Evolutionary conservation across 805 yeast genomes (phyloP).

Genomic region (Nakazawaea wyomingensis): DNA sequence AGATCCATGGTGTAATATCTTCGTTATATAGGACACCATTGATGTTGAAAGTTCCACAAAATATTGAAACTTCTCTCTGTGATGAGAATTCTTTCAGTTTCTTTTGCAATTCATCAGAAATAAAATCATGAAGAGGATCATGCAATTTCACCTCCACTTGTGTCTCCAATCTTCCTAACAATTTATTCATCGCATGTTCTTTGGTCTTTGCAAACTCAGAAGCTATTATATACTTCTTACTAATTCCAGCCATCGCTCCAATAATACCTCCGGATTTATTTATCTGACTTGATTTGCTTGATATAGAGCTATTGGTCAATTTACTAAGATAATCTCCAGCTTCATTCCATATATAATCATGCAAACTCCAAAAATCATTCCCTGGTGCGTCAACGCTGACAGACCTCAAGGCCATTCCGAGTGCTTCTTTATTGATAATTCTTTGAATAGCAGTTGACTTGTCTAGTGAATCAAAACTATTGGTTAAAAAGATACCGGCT

Average conservation of each 20-base stretch:
- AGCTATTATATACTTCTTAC: slow-evolving; percentile 26
- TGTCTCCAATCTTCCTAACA: slow-evolving; percentile 43
- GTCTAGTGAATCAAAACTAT: slow-evolving; percentile 43
- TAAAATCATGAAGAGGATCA: slow-evolving; percentile 53
- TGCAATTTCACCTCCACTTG: slow-evolving; percentile 38
- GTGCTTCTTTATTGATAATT: slow-evolving; percentile 42
- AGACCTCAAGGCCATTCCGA: slow-evolving; percentile 41
- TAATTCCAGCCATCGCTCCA: slow-evolving; percentile 36
- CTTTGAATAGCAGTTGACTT: slow-evolving; percentile 46
- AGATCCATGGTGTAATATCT: slow-evolving; percentile 38
- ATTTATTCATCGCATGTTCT: slow-evolving; percentile 39
- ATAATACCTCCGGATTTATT: slow-evolving; percentile 39
- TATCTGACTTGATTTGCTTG: slow-evolving; percentile 29
- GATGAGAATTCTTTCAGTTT: slow-evolving; percentile 35
- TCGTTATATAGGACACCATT: slow-evolving; percentile 44
- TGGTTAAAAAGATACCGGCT: slow-evolving; percentile 44
- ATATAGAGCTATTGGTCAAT: slow-evolving; percentile 33
- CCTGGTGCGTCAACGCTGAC: slow-evolving; percentile 15
- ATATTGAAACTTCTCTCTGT: slow-evolving; percentile 35
- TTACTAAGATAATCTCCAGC: slow-evolving; percentile 37
- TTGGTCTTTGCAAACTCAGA: slow-evolving; percentile 17
- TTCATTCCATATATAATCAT: slow-evolving; percentile 43
- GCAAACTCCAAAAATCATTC: slow-evolving; percentile 29
- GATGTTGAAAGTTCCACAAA: slow-evolving; percentile 49
- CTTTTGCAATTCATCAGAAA: slow-evolving; percentile 35